A percentile compares a stretch with the other conserved stretches of the same genome.
Evolutionary conservation across 2,329 filamentous ascomycete species (phyloP).

Genomic region (Graphiopsis chlorocephala): DNA sequence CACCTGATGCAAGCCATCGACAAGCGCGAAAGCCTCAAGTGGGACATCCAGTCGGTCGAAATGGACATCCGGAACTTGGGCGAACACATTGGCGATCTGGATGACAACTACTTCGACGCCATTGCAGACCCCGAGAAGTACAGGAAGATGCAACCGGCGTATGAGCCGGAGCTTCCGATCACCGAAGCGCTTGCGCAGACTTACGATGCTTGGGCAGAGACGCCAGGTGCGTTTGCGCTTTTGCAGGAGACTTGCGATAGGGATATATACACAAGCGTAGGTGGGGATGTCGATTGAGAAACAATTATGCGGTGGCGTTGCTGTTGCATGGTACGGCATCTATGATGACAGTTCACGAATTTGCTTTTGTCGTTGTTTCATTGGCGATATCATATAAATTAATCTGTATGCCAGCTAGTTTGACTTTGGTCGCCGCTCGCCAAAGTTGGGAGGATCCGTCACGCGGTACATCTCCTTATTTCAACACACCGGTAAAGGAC

Average conservation of each 20-base stretch:
- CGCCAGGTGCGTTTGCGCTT: not conserved
- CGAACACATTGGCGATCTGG: not conserved
- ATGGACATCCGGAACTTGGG: not conserved
- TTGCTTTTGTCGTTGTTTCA: not conserved
- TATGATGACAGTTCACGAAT: not conserved
- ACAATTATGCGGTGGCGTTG: not conserved
- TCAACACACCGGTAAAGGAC: not conserved
- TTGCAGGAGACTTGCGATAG: not conserved
- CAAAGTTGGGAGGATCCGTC: too few relatives aligned
- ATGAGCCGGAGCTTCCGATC: not conserved
- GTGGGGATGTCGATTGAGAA: not conserved
- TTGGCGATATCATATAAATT: not conserved
- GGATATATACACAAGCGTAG: too few relatives aligned
- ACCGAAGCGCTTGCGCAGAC: not conserved
- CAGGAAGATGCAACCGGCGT: not conserved
- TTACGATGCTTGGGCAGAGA: not conserved
- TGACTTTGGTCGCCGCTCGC: too few relatives aligned
- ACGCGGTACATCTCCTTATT: not conserved
- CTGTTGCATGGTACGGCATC: not conserved
- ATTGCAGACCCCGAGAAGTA: not conserved
- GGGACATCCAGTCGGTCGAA: not conserved
- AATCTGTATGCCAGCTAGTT: not conserved
- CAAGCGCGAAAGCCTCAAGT: not conserved
- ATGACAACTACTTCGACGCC: not conserved
- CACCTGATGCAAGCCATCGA: not conserved